Conservation (phyloP, 164 flowering plant genomes). For the Akebia trifoliata region DNA sequence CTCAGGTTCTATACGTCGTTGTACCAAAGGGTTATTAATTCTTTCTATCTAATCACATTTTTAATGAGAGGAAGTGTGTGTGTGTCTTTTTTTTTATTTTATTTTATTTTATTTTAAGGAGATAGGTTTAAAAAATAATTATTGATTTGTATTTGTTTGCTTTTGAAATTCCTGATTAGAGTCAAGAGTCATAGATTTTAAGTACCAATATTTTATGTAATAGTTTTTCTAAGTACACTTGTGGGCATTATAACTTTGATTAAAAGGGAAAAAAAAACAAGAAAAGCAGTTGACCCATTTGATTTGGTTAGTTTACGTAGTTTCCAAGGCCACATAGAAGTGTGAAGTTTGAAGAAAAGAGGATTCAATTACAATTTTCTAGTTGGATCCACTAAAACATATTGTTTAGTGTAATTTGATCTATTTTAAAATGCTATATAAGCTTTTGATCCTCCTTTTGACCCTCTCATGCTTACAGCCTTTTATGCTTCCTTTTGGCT, state of each 20-base stretch:
- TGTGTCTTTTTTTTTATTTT: too few species aligned
- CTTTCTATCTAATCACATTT: too few species aligned
- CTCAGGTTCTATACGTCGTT: too few species aligned
- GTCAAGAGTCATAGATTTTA: slow-evolving; percentile 55
- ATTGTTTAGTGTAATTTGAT: slow-evolving; percentile 21
- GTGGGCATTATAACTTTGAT: not conserved
- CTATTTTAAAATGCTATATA: slow-evolving; percentile 6
- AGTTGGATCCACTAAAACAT: slow-evolving; percentile 25
- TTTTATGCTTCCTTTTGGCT: slow-evolving; percentile 32
- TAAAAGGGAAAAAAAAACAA: slow-evolving; percentile 19
- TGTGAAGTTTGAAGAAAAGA: slow-evolving; percentile 22
- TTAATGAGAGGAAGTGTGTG: too few species aligned
- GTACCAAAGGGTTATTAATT: too few species aligned
- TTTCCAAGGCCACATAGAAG: slow-evolving; percentile 50
- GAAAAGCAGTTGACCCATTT: slow-evolving; percentile 41
- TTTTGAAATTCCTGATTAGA: slow-evolving; percentile 39
- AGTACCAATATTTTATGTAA: slow-evolving; percentile 7
- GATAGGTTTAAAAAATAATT: not conserved
- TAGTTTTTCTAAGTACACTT: not conserved
- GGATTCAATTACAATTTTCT: slow-evolving; percentile 14
- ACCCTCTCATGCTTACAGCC: slow-evolving; percentile 27
- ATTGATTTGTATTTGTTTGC: not conserved
- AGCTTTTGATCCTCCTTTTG: slow-evolving; percentile 38
- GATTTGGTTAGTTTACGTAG: slow-evolving; percentile 31
- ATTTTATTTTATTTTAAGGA: not conserved